Conservation (phyloP, 768 basidiomycete genomes). For the Suillus alpinus region DNA sequence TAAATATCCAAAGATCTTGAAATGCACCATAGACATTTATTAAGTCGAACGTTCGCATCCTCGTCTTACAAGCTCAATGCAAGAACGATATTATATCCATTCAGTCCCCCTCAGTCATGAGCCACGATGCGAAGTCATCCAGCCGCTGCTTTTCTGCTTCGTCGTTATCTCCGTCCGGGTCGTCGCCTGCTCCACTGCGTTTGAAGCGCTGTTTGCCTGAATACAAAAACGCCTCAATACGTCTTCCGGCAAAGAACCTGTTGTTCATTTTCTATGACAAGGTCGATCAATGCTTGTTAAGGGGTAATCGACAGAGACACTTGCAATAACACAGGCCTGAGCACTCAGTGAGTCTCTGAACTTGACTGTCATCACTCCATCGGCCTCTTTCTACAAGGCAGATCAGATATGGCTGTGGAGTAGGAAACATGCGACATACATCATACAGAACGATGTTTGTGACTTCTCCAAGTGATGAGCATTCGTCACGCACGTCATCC, state of each 20-base stretch:
- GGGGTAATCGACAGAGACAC: slow-evolving; percentile 25
- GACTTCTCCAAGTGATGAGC: slow-evolving; percentile 85
- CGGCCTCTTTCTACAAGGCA: slow-evolving; percentile 71
- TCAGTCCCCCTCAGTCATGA: slow-evolving; percentile 77
- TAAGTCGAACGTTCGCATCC: not conserved
- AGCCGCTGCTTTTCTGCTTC: slow-evolving; percentile 81
- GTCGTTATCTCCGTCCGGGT: slow-evolving; percentile 58
- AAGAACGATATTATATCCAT: not conserved
- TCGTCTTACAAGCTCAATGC: not conserved
- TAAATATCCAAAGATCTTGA: not conserved
- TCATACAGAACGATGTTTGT: slow-evolving; percentile 96
- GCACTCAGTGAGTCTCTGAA: slow-evolving; percentile 92
- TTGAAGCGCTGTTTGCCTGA: slow-evolving; percentile 79
- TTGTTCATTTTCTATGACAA: slow-evolving; percentile 85
- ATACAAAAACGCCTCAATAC: slow-evolving; percentile 79
- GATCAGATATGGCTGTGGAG: slow-evolving; percentile 4
- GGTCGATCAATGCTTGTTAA: not conserved
- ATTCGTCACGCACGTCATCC: slow-evolving; percentile 95
- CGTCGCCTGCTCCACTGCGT: slow-evolving; percentile 69
- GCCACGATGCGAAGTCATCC: slow-evolving; percentile 86
- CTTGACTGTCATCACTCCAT: slow-evolving; percentile 95
- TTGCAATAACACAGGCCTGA: slow-evolving; percentile 84
- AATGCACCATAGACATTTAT: not conserved
- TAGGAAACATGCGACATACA: slow-evolving; percentile 45
- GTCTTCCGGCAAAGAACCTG: slow-evolving; percentile 83